Percentiles rank a stretch among this genome's conserved stretches.
Conservation (phyloP, 345 rosid genomes). For the Diplotaxis tenuifolia region DNA sequence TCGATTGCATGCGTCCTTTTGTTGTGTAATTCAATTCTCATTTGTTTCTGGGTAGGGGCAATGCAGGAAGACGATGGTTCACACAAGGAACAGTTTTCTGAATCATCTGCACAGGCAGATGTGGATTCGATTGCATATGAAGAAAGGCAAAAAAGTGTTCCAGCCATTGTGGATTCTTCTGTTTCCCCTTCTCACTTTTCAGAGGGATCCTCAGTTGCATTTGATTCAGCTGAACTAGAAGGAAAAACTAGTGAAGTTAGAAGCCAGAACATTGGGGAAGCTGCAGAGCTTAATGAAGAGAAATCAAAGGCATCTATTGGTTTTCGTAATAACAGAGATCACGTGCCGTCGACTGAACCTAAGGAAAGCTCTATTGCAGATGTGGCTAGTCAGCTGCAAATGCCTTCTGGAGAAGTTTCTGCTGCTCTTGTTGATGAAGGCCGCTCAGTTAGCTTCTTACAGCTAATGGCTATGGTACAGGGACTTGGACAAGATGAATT, state of each 20-base stretch:
- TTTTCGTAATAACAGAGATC: slow-evolving; percentile 17
- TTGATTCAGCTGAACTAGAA: slow-evolving; percentile 34
- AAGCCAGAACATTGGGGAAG: slow-evolving; percentile 17
- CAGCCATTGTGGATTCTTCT: slow-evolving; percentile 33
- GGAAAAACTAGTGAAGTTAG: slow-evolving; percentile 23
- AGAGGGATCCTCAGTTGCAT: slow-evolving; percentile 38
- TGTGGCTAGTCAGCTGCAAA: slow-evolving; percentile 34
- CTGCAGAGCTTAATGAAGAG: slow-evolving; percentile 29
- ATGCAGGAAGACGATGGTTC: slow-evolving; percentile 81
- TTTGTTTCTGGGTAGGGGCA: slow-evolving; percentile 88
- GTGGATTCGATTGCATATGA: slow-evolving; percentile 32
- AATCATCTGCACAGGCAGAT: slow-evolving; percentile 29
- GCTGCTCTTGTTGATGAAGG: slow-evolving; percentile 35
- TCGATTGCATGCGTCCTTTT: slow-evolving; percentile 27
- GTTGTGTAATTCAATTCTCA: slow-evolving; percentile 64
- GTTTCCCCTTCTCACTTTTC: slow-evolving; percentile 20
- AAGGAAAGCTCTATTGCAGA: slow-evolving; percentile 34
- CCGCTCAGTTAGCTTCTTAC: slow-evolving; percentile 39
- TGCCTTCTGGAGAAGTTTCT: slow-evolving; percentile 33
- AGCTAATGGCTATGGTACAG: slow-evolving; percentile 48
- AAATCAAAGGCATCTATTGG: slow-evolving; percentile 28
- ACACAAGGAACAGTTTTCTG: slow-evolving; percentile 43
- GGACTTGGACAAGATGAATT: slow-evolving; percentile 60
- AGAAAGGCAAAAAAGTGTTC: slow-evolving; percentile 32
- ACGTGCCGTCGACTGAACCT: slow-evolving; percentile 27